These are phyloP conservation scores for Arthroderma sp. DNA, from an alignment of 2,329 filamentous ascomycete species.

Conservation along the genomic window DNA sequence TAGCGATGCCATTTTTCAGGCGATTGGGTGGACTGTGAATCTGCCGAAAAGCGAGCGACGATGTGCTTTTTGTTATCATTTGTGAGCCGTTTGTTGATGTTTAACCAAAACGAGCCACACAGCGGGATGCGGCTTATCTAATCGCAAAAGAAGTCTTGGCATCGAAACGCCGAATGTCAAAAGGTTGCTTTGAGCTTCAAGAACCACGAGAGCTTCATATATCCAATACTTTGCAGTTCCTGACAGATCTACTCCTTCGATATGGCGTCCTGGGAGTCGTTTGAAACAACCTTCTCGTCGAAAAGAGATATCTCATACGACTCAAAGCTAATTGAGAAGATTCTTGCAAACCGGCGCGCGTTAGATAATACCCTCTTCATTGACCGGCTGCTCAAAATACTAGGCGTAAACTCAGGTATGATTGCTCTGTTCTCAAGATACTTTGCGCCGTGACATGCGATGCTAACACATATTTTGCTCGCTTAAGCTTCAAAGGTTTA, in stretches of 20 bases:
- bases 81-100: conserved; percentile 13
- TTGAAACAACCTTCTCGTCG: conserved; percentile 53
- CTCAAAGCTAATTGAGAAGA: conserved; percentile 46
- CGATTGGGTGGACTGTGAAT: not conserved
- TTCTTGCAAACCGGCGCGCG: conserved; percentile 52
- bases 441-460: conserved; percentile 1
- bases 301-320: conserved; percentile 50
- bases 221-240: no score
- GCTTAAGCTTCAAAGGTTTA: conserved; percentile 48
- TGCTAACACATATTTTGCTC: conserved; percentile 7
- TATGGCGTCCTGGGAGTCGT: conserved; percentile 44
- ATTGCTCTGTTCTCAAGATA: conserved; percentile 4
- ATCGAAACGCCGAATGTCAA: not conserved
- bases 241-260: conserved; percentile 6
- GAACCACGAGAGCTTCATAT: not conserved
- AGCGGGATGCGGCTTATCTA: conserved; percentile 2
- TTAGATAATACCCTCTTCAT: conserved; percentile 64
- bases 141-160: conserved; percentile 4
- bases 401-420: conserved; percentile 57
- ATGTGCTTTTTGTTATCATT: not conserved
- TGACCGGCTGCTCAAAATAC: conserved; percentile 58
- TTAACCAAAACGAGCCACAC: conserved; percentile 9
- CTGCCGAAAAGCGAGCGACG: not conserved
- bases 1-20: conserved; percentile 25
- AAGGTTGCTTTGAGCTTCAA: not conserved